Percentiles rank a stretch among this genome's conserved stretches.
Evolutionary conservation across 352 stramenopile genomes (phyloP).

Genomic region (Hyaloperonospora arabidopsidis): DNA sequence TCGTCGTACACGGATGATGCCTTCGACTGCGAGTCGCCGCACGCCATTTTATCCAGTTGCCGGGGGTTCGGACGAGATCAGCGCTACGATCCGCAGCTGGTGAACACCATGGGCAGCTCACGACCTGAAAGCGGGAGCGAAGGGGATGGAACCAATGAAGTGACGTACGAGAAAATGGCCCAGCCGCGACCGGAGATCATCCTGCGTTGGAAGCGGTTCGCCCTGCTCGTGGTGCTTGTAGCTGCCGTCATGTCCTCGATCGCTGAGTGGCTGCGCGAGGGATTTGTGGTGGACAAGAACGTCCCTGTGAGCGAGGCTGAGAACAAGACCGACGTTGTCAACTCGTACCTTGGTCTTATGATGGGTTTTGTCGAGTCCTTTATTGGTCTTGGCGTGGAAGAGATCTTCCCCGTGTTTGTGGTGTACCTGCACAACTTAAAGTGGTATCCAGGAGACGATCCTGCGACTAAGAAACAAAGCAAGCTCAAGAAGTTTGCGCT

Average conservation of each 20-base stretch:
- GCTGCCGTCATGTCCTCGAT: conserved; percentile 35
- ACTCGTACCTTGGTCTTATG: conserved; percentile 51
- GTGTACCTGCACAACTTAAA: conserved; percentile 58
- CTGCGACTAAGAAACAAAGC: conserved; percentile 34
- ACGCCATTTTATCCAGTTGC: conserved; percentile 30
- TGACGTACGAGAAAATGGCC: conserved; percentile 28
- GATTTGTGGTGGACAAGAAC: conserved; percentile 30
- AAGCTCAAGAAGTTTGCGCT: conserved; percentile 55
- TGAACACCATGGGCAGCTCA: conserved; percentile 23
- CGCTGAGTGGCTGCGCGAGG: conserved; percentile 28
- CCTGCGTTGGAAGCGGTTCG: conserved; percentile 51
- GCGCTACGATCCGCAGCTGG: conserved; percentile 10
- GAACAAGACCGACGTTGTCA: conserved; percentile 27
- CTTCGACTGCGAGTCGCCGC: conserved; percentile 39
- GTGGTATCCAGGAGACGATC: conserved; percentile 45
- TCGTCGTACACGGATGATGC: conserved; percentile 40
- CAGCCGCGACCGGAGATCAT: conserved; percentile 53
- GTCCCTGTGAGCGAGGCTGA: conserved; percentile 25
- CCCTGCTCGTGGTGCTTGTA: conserved; percentile 36
- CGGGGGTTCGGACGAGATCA: conserved; percentile 5
- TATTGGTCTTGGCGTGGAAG: conserved; percentile 36
- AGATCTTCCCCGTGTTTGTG: conserved; percentile 52
- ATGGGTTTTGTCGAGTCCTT: conserved; percentile 56
- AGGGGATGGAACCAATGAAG: conserved; percentile 17
- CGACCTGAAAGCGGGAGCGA: conserved; percentile 22